Evolutionary conservation across 164 flowering plant species (phyloP).

Genomic region (Magnolia officinalis): DNA sequence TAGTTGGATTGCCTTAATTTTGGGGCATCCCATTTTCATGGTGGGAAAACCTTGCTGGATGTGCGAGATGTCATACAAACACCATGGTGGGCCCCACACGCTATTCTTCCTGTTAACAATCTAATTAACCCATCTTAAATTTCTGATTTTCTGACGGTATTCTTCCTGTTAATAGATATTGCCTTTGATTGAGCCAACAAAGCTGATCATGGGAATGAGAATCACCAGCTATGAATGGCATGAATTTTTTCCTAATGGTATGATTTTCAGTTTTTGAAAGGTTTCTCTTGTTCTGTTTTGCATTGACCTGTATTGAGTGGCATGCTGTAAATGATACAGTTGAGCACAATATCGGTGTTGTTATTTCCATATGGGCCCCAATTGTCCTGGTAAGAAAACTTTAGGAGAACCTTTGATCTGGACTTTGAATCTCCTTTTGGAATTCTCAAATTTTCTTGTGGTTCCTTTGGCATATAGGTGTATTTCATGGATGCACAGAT

Average conservation of each 20-base stretch:
- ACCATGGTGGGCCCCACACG: too few species aligned
- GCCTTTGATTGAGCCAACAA: constrained; percentile 80
- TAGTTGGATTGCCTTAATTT: too few species aligned
- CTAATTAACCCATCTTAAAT: not conserved
- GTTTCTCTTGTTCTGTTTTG: constrained; percentile 1
- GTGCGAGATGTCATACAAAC: too few species aligned
- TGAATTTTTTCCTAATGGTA: constrained; percentile 92
- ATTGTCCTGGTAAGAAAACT: constrained; percentile 68
- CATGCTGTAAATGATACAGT: constrained; percentile 41
- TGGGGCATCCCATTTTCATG: too few species aligned
- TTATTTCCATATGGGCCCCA: constrained; percentile 93
- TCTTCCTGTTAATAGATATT: constrained; percentile 42
- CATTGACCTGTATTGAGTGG: constrained; percentile 12
- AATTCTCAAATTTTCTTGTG: not conserved
- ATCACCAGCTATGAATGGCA: constrained; percentile 78
- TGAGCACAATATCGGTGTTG: constrained; percentile 62
- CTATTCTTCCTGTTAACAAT: too few species aligned
- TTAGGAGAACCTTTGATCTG: not conserved
- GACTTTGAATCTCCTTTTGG: not conserved
- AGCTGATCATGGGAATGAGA: constrained; percentile 53
- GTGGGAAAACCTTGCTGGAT: too few species aligned
- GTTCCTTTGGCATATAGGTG: constrained; percentile 40
- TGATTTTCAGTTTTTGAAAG: constrained; percentile 1
- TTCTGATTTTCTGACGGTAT: not conserved
- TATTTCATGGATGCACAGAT: constrained; percentile 98